Percentiles rank a stretch among this genome's conserved stretches.
Evolutionary conservation across 2,329 filamentous ascomycete genomes (phyloP).

Genomic region (Lachnellula hyalina): DNA sequence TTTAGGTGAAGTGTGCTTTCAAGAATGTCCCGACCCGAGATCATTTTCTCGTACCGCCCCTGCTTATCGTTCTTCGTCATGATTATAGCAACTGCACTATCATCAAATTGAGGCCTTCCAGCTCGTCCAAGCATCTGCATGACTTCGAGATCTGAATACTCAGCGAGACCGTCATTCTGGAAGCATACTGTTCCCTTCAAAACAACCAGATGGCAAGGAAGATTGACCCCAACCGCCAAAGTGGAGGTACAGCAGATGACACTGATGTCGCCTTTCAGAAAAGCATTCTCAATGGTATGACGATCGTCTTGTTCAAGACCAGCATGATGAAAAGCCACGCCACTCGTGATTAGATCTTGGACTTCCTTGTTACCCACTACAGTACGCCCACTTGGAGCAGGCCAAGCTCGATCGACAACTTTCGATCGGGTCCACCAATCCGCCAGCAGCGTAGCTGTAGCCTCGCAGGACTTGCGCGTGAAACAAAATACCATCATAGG

Average conservation of each 20-base stretch:
- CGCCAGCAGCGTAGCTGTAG: slow-evolving; percentile 62
- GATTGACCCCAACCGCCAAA: slow-evolving; percentile 75
- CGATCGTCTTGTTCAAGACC: slow-evolving; percentile 64
- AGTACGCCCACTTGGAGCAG: slow-evolving; percentile 46
- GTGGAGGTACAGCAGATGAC: slow-evolving; percentile 87
- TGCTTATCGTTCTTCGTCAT: slow-evolving; percentile 66
- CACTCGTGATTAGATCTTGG: slow-evolving; percentile 42
- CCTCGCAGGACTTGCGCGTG: slow-evolving; percentile 64
- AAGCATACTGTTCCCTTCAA: slow-evolving; percentile 74
- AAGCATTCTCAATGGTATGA: slow-evolving; percentile 59
- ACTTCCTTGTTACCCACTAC: slow-evolving; percentile 55
- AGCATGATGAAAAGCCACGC: slow-evolving; percentile 79
- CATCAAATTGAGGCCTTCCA: slow-evolving; percentile 77
- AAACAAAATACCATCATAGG: slow-evolving; percentile 82
- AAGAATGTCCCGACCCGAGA: slow-evolving; percentile 65
- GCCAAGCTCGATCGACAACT: slow-evolving; percentile 56
- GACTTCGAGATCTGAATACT: slow-evolving; percentile 77
- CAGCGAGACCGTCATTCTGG: slow-evolving; percentile 54
- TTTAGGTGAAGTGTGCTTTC: slow-evolving; percentile 78
- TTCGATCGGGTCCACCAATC: slow-evolving; percentile 56
- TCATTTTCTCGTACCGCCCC: slow-evolving; percentile 64
- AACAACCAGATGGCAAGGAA: slow-evolving; percentile 78
- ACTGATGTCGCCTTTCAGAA: slow-evolving; percentile 63
- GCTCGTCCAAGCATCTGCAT: slow-evolving; percentile 90
- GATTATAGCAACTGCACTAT: slow-evolving; percentile 70